Percentiles rank a stretch among this genome's conserved stretches.
These are phyloP conservation scores for Globisporangium paroecandrum DNA, from an alignment of 352 stramenopile genomes.

Conservation along the genomic window DNA sequence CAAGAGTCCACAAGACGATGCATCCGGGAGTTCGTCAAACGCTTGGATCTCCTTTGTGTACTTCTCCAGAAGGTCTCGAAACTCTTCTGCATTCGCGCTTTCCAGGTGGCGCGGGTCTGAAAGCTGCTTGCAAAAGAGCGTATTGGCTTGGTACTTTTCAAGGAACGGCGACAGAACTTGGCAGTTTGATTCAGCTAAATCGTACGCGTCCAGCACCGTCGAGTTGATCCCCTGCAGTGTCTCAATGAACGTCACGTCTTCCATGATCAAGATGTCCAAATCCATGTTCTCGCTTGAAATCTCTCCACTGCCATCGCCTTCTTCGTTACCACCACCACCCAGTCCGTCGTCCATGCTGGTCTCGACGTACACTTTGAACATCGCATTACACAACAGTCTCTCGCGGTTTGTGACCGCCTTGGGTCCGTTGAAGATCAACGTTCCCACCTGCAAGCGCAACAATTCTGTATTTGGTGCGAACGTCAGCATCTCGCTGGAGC, in stretches of 20 bases:
- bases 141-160: constrained; percentile 73
- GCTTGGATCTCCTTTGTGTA: constrained; percentile 55
- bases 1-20: constrained; percentile 42
- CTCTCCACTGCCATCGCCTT: constrained; percentile 27
- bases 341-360: constrained; percentile 44
- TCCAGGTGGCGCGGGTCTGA: constrained; percentile 26
- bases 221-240: constrained; percentile 49
- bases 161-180: constrained; percentile 65
- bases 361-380: constrained; percentile 70
- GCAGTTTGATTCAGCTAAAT: constrained; percentile 49
- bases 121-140: constrained; percentile 43
- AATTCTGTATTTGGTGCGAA: constrained; percentile 50
- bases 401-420: constrained; percentile 63
- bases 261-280: constrained; percentile 79
- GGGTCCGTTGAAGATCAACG: constrained; percentile 62
- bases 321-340: constrained; percentile 29
- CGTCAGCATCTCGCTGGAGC: constrained; percentile 32
- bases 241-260: constrained; percentile 56
- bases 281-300: constrained; percentile 51
- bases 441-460: constrained; percentile 67
- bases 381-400: constrained; percentile 52
- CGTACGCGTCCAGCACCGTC: constrained; percentile 54
- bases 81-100: constrained; percentile 45
- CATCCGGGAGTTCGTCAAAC: constrained; percentile 53
- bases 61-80: constrained; percentile 56